Percentiles rank a stretch among this genome's conserved stretches.
Conservation (phyloP, 139 green algal genomes). For the Gonium pectorale region DNA sequence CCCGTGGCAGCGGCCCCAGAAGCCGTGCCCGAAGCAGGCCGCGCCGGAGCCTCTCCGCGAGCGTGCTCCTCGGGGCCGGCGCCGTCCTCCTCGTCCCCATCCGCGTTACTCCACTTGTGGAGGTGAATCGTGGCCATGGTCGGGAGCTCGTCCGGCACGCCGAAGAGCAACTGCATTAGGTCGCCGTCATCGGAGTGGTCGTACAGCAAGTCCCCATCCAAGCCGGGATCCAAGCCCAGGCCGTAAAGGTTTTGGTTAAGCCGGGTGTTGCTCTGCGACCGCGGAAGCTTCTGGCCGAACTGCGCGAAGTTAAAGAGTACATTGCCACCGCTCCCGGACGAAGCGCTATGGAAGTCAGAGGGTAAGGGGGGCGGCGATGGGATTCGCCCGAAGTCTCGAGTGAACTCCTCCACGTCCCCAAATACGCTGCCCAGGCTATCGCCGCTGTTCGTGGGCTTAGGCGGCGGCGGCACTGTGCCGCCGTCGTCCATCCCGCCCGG, state of each 20-base stretch:
- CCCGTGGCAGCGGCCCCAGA: too few relatives aligned
- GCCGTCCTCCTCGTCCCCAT: not conserved
- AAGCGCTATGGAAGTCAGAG: constrained; percentile 47
- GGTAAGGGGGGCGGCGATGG: constrained; percentile 60
- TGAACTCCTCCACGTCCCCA: constrained; percentile 45
- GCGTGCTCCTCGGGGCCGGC: too few relatives aligned
- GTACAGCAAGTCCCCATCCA: constrained; percentile 48
- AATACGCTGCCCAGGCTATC: constrained; percentile 35
- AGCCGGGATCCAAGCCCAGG: not conserved
- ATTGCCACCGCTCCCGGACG: not conserved
- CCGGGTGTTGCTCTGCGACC: constrained; percentile 9
- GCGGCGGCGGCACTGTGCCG: not conserved
- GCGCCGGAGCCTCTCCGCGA: too few relatives aligned
- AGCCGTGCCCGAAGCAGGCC: too few relatives aligned
- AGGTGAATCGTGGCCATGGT: constrained; percentile 68
- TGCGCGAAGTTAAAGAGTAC: constrained; percentile 69
- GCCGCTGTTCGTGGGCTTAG: not conserved
- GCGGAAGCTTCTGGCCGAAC: constrained; percentile 60
- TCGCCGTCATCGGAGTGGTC: constrained; percentile 61
- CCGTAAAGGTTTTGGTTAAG: constrained; percentile 25
- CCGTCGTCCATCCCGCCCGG: not conserved
- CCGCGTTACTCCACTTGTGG: constrained; percentile 52
- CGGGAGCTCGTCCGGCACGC: constrained; percentile 61
- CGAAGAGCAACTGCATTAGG: constrained; percentile 71
- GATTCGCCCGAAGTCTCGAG: constrained; percentile 30